A percentile compares a stretch with the other conserved stretches of the same genome.
These are phyloP conservation scores for Cytospora leucostoma DNA, from an alignment of 2,329 filamentous ascomycete genomes.

Conservation along the genomic window DNA sequence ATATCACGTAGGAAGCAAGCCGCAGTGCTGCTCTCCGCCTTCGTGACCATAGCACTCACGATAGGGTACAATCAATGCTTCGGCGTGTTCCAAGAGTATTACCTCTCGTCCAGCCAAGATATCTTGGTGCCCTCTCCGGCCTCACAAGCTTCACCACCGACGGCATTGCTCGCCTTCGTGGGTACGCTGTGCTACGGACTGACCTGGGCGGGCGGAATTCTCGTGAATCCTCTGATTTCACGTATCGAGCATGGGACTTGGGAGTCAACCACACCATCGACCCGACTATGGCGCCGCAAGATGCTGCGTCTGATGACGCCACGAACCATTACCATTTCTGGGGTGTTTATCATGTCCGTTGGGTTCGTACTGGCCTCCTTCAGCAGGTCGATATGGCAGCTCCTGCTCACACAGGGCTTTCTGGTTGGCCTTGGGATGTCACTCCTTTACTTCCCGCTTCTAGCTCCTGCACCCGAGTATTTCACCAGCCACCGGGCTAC, in stretches of 20 bases:
- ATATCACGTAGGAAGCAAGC: constrained; percentile 45
- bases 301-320: constrained; percentile 34
- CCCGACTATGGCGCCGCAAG: constrained; percentile 31
- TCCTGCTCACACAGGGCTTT: constrained; percentile 47
- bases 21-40: constrained; percentile 45
- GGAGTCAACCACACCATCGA: constrained; percentile 29
- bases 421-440: constrained; percentile 47
- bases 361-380: constrained; percentile 47
- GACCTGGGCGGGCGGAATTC: constrained; percentile 52
- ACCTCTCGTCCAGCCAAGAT: constrained; percentile 44
- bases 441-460: constrained; percentile 46
- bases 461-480: constrained; percentile 51
- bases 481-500: constrained; percentile 49
- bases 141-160: constrained; percentile 37
- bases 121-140: constrained; percentile 40
- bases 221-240: constrained; percentile 50
- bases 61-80: constrained; percentile 53
- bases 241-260: constrained; percentile 41
- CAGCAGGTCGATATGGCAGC: constrained; percentile 41
- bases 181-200: constrained; percentile 50
- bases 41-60: constrained; percentile 47
- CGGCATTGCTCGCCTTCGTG: constrained; percentile 49
- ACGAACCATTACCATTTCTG: constrained; percentile 43
- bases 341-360: constrained; percentile 43
- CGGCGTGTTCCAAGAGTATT: constrained; percentile 52